Evolutionary conservation across 164 flowering plant genomes (phyloP).

Genomic region (Vitis riparia): DNA sequence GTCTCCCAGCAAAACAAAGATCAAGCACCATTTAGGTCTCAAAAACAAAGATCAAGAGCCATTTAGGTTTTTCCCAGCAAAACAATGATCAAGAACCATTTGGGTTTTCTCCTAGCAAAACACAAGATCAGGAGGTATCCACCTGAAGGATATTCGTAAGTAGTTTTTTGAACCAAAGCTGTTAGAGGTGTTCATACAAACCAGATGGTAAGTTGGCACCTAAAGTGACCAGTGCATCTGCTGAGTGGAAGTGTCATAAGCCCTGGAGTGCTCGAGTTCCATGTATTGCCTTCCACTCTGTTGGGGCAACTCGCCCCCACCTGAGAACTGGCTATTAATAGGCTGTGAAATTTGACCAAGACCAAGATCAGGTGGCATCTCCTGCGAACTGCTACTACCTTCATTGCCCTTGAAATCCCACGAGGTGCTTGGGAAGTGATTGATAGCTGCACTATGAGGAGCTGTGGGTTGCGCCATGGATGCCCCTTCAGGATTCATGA

Average conservation of each 20-base stretch:
- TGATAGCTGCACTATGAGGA: not conserved
- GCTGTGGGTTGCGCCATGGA: not conserved
- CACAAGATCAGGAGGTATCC: not conserved
- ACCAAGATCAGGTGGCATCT: slow-evolving; percentile 40
- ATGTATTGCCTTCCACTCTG: slow-evolving; percentile 47
- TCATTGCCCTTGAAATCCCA: slow-evolving; percentile 22
- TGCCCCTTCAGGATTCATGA: slow-evolving; percentile 26
- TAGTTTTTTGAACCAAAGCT: not conserved
- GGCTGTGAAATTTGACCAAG: slow-evolving; percentile 40
- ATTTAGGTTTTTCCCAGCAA: not conserved
- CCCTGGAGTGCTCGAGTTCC: slow-evolving; percentile 49
- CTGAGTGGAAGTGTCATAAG: slow-evolving; percentile 33
- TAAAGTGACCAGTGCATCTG: slow-evolving; percentile 61
- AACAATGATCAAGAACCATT: not conserved
- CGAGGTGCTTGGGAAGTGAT: not conserved
- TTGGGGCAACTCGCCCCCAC: slow-evolving; percentile 45
- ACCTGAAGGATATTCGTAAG: not conserved
- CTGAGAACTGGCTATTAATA: slow-evolving; percentile 30
- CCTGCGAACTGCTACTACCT: slow-evolving; percentile 31
- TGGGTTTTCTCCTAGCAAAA: not conserved
- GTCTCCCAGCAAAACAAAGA: too few species aligned
- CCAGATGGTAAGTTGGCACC: not conserved
- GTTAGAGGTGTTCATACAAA: not conserved
- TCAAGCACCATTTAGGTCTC: too few species aligned
- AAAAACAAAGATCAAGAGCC: too few species aligned